These are phyloP conservation scores for Alternaria dauci DNA, from an alignment of 2,329 filamentous ascomycete species.

Conservation along the genomic window DNA sequence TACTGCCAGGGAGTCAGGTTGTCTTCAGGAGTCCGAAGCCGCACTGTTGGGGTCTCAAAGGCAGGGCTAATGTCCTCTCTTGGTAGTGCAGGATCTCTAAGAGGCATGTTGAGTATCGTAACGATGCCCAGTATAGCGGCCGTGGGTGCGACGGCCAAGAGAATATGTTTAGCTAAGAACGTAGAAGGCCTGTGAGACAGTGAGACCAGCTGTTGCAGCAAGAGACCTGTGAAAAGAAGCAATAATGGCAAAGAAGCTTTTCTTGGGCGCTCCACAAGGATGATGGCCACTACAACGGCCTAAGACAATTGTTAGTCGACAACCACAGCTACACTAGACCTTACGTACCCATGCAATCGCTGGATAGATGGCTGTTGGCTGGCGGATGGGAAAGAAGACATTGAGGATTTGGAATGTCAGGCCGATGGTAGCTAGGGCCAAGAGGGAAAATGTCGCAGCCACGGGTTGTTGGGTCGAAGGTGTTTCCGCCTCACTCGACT, in stretches of 20 bases:
- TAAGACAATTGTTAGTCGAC: constrained; percentile 34
- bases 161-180: constrained; percentile 45
- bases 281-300: constrained; percentile 47
- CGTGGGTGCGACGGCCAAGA: constrained; percentile 46
- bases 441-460: constrained; percentile 34
- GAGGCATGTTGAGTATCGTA: constrained; percentile 72
- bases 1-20: constrained; percentile 82
- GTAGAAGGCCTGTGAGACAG: constrained; percentile 31
- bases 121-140: constrained; percentile 59
- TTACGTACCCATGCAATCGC: constrained; percentile 46
- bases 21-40: constrained; percentile 80
- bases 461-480: constrained; percentile 39
- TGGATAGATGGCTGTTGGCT: constrained; percentile 36
- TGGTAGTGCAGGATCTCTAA: constrained; percentile 67
- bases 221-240: constrained; percentile 45
- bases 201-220: constrained; percentile 48
- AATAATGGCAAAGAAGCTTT: constrained; percentile 53
- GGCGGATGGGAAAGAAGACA: constrained; percentile 30
- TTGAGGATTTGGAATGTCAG: constrained; percentile 37
- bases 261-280: constrained; percentile 53
- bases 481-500: constrained; percentile 42
- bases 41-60: constrained; percentile 63
- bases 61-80: constrained; percentile 67
- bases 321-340: background rate
- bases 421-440: constrained; percentile 37